phyloP scores from a whole-genome alignment of 257 asterid species.

The Gynochthodes officinalis region DNA sequence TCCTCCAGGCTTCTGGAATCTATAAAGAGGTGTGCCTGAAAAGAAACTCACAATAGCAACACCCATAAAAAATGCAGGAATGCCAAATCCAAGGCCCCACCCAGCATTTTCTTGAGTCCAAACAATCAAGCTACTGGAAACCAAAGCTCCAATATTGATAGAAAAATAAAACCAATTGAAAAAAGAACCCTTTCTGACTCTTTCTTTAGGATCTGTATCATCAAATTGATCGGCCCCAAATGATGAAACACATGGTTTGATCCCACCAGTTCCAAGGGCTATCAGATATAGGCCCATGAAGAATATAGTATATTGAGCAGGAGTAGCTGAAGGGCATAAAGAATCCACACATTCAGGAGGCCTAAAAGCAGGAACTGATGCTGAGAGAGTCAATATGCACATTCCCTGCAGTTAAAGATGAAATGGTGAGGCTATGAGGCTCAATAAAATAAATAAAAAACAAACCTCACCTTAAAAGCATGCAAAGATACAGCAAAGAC shows the following conservation, averaged over 20 bases:
- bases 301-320: constrained; percentile 69
- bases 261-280: constrained; percentile 96
- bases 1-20: constrained; percentile 98
- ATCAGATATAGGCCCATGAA: constrained; percentile 79
- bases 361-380: constrained; percentile 64
- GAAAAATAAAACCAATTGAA: constrained; percentile 96
- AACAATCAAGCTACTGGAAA: constrained; percentile 86
- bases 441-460: neutral
- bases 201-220: constrained; percentile 81
- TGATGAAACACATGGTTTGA: constrained; percentile 93
- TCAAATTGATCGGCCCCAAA: constrained; percentile 98
- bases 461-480: constrained; percentile 3
- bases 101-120: constrained; percentile 97
- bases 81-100: constrained; percentile 98
- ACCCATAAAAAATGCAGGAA: constrained; percentile 81
- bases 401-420: constrained; percentile 56
- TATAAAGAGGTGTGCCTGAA: constrained; percentile 71
- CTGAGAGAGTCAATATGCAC: constrained; percentile 83
- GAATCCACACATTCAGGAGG: constrained; percentile 81
- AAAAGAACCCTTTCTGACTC: constrained; percentile 90
- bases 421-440: neutral
- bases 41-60: constrained; percentile 79
- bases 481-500: neutral
- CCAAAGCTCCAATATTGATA: constrained; percentile 78
- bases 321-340: constrained; percentile 73